These are phyloP conservation scores for Ottelia alismoides DNA, from an alignment of 106 monocot species.

Conservation along the genomic window DNA sequence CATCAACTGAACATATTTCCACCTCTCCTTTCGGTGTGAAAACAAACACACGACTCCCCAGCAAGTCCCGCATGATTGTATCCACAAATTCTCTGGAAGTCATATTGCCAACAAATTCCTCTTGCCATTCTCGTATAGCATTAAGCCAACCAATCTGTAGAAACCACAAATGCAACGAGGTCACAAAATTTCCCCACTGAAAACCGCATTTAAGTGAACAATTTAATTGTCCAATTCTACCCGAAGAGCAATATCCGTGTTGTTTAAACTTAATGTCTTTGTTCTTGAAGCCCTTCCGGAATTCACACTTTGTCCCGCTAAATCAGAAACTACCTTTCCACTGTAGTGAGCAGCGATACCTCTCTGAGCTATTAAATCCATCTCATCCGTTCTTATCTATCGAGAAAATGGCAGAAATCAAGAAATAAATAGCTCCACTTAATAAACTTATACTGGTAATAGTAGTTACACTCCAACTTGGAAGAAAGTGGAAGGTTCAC, in stretches of 20 bases:
- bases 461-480: neutral
- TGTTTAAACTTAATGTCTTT: constrained; percentile 62
- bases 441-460: too few species aligned
- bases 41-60: constrained; percentile 95
- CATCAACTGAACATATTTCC: neutral
- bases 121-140: constrained; percentile 99
- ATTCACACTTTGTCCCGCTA: constrained; percentile 29
- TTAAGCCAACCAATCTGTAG: constrained; percentile 93
- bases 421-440: too few species aligned
- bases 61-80: constrained; percentile 67
- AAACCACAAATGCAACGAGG: neutral
- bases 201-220: neutral
- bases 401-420: constrained; percentile 7
- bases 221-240: constrained; percentile 15
- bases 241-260: constrained; percentile 83
- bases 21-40: constrained; percentile 99
- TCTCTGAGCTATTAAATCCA: constrained; percentile 95
- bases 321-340: constrained; percentile 47
- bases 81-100: constrained; percentile 99
- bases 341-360: constrained; percentile 97
- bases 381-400: constrained; percentile 96
- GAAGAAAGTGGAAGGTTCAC: too few species aligned
- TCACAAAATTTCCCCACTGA: neutral
- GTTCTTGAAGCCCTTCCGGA: constrained; percentile 45
- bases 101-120: constrained; percentile 99